Base-by-base conservation (phyloP, 495 filamentous ascomycete species). In the Achaetomiella virescens region DNA sequence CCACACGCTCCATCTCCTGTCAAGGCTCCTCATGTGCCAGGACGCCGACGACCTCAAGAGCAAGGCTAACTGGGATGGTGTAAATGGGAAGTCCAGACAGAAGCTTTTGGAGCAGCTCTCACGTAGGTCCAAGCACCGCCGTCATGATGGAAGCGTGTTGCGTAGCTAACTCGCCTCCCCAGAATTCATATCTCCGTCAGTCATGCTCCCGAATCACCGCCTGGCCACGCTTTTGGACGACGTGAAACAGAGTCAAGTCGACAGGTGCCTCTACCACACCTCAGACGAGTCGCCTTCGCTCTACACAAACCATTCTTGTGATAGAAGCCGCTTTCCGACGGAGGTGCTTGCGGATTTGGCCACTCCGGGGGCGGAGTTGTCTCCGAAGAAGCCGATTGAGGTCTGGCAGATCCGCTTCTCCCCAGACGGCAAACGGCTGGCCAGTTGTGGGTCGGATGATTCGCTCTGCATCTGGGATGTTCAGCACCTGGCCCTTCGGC, bases 161-260 rank as follows among this genome's bases (percentile, higher is more conserved):
- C 20, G 10, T 50, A 52, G 35, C 52, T 31, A 14, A 52, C 44
- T 17, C 18, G 54, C 22, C 20, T 40, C 1, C 12, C 10, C 49
- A 95, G 90, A 79, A 75, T 96, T 82, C 31, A 95, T 99, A 55
- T 95, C 95, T 4, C 93, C 93, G 1, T 91, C 90, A n/a, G 88
- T 96, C 22, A 97, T 99, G 95, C 89, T 99, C 47, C 95, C 93
- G 6, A 88, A 95, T 61, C 89, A 95, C 68, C 88, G 93, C 12
- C 76, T 99, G n/a, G 90, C 89, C 8, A 75, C 81, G 24, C 71
- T 99, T n/a, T 72, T 99, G 47, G 77, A 88, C 46, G 81, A 92
- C 53, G 82, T 95, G 25, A 96, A 97, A 64, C 74, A 83, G 46
- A 81, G 76, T 51, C 92, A 96, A 70, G 88, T 97, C 42, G 79